Evolutionary conservation across 2,329 filamentous ascomycete genomes (phyloP).

Genomic region (Fusarium mundagurra): DNA sequence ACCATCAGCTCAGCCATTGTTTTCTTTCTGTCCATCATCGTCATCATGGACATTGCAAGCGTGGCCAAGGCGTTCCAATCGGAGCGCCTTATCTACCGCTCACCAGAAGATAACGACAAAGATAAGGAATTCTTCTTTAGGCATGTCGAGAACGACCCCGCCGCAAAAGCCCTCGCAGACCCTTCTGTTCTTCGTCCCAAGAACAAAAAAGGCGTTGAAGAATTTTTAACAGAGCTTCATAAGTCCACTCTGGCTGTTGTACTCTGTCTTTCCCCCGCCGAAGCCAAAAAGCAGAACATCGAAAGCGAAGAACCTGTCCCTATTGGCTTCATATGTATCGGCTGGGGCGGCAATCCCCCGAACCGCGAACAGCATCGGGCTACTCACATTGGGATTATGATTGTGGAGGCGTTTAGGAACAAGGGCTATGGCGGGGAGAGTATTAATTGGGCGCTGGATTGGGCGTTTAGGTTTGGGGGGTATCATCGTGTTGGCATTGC

Average conservation of each 20-base stretch:
- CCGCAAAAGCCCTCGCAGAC: slow-evolving; percentile 6
- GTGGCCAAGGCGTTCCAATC: slow-evolving; percentile 16
- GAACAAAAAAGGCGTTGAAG: neutral
- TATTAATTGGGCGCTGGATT: slow-evolving; percentile 58
- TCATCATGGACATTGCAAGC: slow-evolving; percentile 2
- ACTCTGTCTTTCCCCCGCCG: neutral
- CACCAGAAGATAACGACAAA: slow-evolving; percentile 14
- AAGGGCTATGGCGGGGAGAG: slow-evolving; percentile 58
- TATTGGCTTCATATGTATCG: slow-evolving; percentile 19
- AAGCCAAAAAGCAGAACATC: neutral
- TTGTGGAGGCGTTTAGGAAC: slow-evolving; percentile 48
- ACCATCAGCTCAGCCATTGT: fast-evolving
- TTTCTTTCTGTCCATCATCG: neutral
- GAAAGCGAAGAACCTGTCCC: neutral
- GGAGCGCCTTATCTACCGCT: slow-evolving; percentile 27
- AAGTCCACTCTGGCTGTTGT: slow-evolving; percentile 5
- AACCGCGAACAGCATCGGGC: neutral
- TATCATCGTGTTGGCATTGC: slow-evolving; percentile 56
- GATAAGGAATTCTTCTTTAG: slow-evolving; percentile 21
- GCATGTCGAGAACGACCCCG: slow-evolving; percentile 14
- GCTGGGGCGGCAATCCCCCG: neutral
- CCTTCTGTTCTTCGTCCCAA: neutral
- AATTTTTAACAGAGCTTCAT: neutral
- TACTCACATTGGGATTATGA: slow-evolving; percentile 48
- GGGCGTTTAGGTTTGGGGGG: slow-evolving; percentile 56